phyloP scores from a whole-genome alignment of 129 eudicot genomes.

The Chrysanthemum makinoi region DNA sequence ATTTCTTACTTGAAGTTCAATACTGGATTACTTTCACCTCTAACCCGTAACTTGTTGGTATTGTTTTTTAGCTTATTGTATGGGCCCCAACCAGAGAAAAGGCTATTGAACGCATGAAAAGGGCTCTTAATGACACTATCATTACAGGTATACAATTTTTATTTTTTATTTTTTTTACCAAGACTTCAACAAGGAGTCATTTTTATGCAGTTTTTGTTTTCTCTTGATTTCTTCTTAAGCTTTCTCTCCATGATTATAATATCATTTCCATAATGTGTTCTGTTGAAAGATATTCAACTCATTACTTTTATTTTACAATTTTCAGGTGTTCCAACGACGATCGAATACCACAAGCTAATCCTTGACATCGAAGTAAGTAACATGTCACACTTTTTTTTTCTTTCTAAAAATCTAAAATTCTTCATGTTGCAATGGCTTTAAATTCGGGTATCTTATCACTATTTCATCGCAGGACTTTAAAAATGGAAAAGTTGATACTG shows the following conservation, averaged over 20 bases:
- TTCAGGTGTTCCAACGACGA: conserved; percentile 98
- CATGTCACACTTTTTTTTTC: conserved; percentile 7
- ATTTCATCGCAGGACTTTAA: conserved; percentile 70
- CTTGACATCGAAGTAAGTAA: conserved; percentile 83
- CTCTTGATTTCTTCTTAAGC: too few relatives aligned
- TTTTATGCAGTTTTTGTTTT: too few relatives aligned
- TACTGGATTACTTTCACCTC: neutral
- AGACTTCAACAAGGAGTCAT: too few relatives aligned
- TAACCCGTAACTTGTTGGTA: conserved; percentile 13
- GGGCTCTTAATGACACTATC: conserved; percentile 93
- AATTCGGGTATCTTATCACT: neutral
- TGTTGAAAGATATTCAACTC: neutral
- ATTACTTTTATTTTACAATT: conserved; percentile 1
- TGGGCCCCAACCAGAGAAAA: conserved; percentile 99
- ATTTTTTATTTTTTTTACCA: neutral
- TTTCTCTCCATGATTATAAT: too few relatives aligned
- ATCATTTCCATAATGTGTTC: neutral
- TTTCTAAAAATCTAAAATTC: neutral
- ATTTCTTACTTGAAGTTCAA: neutral
- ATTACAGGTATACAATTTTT: conserved; percentile 58
- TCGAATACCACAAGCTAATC: conserved; percentile 94
- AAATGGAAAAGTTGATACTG: conserved; percentile 92
- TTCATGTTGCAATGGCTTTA: neutral
- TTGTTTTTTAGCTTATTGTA: conserved; percentile 71
- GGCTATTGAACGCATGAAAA: conserved; percentile 97